Percentiles rank a stretch among this genome's conserved stretches.
phyloP scores from a whole-genome alignment of 192 early-diverging fungal genomes.

The Paraglomus brasilianum region DNA sequence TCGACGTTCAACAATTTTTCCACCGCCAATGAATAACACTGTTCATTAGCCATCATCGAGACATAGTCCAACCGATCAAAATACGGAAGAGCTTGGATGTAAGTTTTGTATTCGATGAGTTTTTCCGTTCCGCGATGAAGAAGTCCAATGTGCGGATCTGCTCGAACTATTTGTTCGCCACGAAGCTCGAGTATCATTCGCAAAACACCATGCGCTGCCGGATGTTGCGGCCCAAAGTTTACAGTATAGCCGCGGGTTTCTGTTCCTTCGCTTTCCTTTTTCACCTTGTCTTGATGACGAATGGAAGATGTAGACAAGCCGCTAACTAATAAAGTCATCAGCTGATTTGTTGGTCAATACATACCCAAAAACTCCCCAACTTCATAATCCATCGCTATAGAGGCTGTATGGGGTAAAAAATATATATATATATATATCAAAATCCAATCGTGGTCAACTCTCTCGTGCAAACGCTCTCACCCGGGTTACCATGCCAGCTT shows the following conservation, averaged over 20 bases:
- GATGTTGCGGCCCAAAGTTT: slow-evolving; percentile 99
- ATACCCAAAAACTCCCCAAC: too few species aligned
- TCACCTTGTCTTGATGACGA: slow-evolving; percentile 15
- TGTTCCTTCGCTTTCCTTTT: slow-evolving; percentile 2
- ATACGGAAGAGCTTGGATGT: slow-evolving; percentile 96
- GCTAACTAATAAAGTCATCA: too few species aligned
- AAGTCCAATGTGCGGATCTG: slow-evolving; percentile 96
- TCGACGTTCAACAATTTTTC: slow-evolving; percentile 99
- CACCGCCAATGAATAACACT: slow-evolving; percentile 94
- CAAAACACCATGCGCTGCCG: slow-evolving; percentile 95
- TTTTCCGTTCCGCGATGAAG: slow-evolving; percentile 99
- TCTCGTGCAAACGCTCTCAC: too few species aligned
- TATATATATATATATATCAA: too few species aligned
- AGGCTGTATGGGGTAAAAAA: too few species aligned
- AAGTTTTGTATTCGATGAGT: slow-evolving; percentile 99
- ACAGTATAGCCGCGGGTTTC: slow-evolving; percentile 71
- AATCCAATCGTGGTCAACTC: too few species aligned
- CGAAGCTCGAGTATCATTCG: slow-evolving; percentile 92
- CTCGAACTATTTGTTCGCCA: slow-evolving; percentile 88
- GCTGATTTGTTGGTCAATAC: too few species aligned
- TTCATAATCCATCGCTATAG: too few species aligned
- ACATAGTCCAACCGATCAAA: slow-evolving; percentile 98
- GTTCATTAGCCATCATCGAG: slow-evolving; percentile 99
- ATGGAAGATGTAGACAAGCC: too few species aligned
- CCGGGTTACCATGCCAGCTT: too few species aligned